Evolutionary conservation across 139 green algal species (phyloP).

Genomic region (Chlorokybus atmophyticus): DNA sequence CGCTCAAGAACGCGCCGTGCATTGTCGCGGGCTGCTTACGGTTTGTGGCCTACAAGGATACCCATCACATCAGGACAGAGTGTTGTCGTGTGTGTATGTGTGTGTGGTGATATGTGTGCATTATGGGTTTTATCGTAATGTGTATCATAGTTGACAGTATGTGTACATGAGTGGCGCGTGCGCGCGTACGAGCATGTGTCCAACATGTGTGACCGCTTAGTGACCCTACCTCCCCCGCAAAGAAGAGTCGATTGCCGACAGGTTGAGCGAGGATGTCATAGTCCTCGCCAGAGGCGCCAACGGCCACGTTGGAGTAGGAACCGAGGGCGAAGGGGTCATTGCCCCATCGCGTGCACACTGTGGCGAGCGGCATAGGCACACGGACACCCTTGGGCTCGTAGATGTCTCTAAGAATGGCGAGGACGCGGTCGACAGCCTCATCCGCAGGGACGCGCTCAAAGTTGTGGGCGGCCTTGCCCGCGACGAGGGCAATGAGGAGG

Average conservation of each 20-base stretch:
- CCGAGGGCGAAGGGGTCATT: constrained; percentile 60
- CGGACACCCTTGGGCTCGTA: constrained; percentile 47
- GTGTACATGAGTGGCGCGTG: too few relatives aligned
- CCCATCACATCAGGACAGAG: too few relatives aligned
- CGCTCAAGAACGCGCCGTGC: constrained; percentile 82
- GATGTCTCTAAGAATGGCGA: constrained; percentile 60
- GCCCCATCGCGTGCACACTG: constrained; percentile 67
- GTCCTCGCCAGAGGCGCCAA: constrained; percentile 63
- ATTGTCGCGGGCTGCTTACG: constrained; percentile 86
- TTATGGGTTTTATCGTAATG: too few relatives aligned
- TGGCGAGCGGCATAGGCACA: constrained; percentile 51
- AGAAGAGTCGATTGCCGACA: constrained; percentile 23
- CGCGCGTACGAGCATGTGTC: background rate
- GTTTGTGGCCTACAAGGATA: constrained; percentile 68
- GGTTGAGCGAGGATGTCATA: constrained; percentile 51
- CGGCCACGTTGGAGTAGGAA: constrained; percentile 70
- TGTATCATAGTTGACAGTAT: too few relatives aligned
- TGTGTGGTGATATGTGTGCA: too few relatives aligned
- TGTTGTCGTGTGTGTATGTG: too few relatives aligned
- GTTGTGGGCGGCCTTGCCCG: constrained; percentile 28
- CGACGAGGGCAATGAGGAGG: constrained; percentile 70
- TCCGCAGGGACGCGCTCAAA: constrained; percentile 9
- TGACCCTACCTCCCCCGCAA: constrained; percentile 30
- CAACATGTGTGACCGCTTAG: too few relatives aligned
- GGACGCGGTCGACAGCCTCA: constrained; percentile 43